Evolutionary conservation across 768 basidiomycete species (phyloP).

Genomic region (Lepiota subincarnata): DNA sequence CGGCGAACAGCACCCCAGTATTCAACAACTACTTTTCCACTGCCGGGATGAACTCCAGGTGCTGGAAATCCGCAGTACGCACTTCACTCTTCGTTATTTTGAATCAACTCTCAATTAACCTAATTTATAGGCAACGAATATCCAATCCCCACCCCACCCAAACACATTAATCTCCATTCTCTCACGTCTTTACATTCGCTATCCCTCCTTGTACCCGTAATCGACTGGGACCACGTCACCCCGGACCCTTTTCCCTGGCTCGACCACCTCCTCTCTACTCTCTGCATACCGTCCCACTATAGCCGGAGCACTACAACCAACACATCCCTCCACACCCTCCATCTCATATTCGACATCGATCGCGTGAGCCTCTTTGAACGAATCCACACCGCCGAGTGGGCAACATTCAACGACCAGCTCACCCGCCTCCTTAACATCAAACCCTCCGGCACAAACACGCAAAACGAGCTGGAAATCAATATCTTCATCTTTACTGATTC

Average conservation of each 20-base stretch:
- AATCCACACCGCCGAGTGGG: constrained; percentile 3
- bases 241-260: constrained; percentile 6
- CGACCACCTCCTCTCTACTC: constrained; percentile 6
- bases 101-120: not conserved
- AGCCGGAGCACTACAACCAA: not conserved
- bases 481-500: constrained; percentile 10
- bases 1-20: constrained; percentile 4
- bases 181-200: constrained; percentile 4
- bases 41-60: constrained; percentile 3
- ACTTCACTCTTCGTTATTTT: not conserved
- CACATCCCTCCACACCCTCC: constrained; percentile 4
- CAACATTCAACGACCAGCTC: constrained; percentile 4
- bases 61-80: constrained; percentile 9
- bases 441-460: not conserved
- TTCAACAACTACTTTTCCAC: constrained; percentile 4
- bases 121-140: constrained; percentile 3
- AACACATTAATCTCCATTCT: not conserved
- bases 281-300: not conserved
- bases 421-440: not conserved
- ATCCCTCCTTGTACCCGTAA: constrained; percentile 7
- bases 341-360: constrained; percentile 1
- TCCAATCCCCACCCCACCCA: constrained; percentile 4
- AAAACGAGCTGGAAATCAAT: not conserved
- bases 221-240: constrained; percentile 2
- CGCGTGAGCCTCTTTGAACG: too few relatives aligned